Evolutionary conservation across 1,284 basidiomycete species (phyloP).

Genomic region (Sutorius eximius): DNA sequence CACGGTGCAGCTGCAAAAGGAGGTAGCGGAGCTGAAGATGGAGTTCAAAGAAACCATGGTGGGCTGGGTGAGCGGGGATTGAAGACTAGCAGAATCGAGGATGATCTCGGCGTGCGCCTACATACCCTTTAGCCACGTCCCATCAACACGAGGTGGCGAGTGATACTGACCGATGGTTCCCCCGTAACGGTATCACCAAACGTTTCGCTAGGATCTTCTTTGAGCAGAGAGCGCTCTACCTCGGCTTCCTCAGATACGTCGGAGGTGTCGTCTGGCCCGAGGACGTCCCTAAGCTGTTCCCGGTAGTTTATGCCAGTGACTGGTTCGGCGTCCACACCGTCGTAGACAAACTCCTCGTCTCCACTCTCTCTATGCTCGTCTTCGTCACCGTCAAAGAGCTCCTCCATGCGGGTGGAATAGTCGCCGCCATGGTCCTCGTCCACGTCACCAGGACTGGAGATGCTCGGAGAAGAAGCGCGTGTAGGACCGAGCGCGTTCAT

Average conservation of each 20-base stretch:
- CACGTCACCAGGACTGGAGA: constrained; percentile 34
- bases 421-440: constrained; percentile 46
- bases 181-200: constrained; percentile 37
- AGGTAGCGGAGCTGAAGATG: too few relatives aligned
- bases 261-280: constrained; percentile 63
- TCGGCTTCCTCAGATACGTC: constrained; percentile 51
- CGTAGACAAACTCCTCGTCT: constrained; percentile 66
- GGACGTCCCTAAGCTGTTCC: constrained; percentile 69
- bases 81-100: constrained; percentile 44
- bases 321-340: constrained; percentile 60
- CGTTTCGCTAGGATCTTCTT: constrained; percentile 34
- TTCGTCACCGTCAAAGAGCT: constrained; percentile 58
- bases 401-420: constrained; percentile 73
- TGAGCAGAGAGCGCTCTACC: constrained; percentile 46
- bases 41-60: too few relatives aligned
- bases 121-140: constrained; percentile 18
- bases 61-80: constrained; percentile 41
- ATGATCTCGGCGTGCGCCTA: constrained; percentile 39
- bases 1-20: too few relatives aligned
- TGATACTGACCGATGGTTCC: constrained; percentile 43
- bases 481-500: constrained; percentile 14
- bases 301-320: constrained; percentile 50
- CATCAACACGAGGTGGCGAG: constrained; percentile 12
- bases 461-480: constrained; percentile 17
- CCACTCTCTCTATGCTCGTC: constrained; percentile 40